These are phyloP conservation scores for Limtongia smithiae DNA, from an alignment of 805 yeast genomes.

Conservation along the genomic window DNA sequence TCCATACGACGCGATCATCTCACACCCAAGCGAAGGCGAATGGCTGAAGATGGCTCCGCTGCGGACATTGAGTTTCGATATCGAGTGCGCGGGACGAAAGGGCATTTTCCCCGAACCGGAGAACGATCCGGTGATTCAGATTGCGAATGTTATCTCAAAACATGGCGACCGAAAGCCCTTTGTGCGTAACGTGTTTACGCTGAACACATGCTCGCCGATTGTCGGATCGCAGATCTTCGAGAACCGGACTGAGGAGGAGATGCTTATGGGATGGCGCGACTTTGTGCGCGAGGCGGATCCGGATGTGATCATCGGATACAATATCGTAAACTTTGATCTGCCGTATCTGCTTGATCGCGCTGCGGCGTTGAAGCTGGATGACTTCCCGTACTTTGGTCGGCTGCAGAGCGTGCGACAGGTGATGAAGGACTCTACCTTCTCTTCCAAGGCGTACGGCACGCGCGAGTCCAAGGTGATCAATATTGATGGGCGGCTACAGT, in stretches of 20 bases:
- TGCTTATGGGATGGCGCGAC: slow-evolving; percentile 82
- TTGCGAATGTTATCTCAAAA: slow-evolving; percentile 86
- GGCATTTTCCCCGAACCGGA: slow-evolving; percentile 96
- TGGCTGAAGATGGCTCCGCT: slow-evolving; percentile 92
- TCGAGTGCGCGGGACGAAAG: slow-evolving; percentile 96
- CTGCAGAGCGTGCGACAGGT: slow-evolving; percentile 65
- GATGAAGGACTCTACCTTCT: slow-evolving; percentile 73
- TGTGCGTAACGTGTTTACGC: slow-evolving; percentile 90
- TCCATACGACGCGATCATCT: slow-evolving; percentile 60
- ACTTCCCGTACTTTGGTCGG: slow-evolving; percentile 87
- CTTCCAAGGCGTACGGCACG: slow-evolving; percentile 95
- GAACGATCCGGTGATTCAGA: slow-evolving; percentile 91
- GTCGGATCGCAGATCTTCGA: slow-evolving; percentile 89
- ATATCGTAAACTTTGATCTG: slow-evolving; percentile 88
- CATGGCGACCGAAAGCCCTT: slow-evolving; percentile 75
- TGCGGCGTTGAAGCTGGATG: slow-evolving; percentile 54
- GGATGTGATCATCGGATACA: slow-evolving; percentile 95
- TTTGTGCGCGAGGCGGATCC: slow-evolving; percentile 85
- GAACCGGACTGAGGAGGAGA: slow-evolving; percentile 68
- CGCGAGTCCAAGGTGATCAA: slow-evolving; percentile 87
- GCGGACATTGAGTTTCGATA: slow-evolving; percentile 90
- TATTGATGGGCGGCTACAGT: slow-evolving; percentile 93
- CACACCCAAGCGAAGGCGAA: slow-evolving; percentile 89
- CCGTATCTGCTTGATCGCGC: slow-evolving; percentile 93
- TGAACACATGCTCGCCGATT: slow-evolving; percentile 84